A percentile compares a stretch with the other conserved stretches of the same genome.
These are phyloP conservation scores for Letharia lupina DNA, from an alignment of 495 filamentous ascomycete species.

Conservation along the genomic window DNA sequence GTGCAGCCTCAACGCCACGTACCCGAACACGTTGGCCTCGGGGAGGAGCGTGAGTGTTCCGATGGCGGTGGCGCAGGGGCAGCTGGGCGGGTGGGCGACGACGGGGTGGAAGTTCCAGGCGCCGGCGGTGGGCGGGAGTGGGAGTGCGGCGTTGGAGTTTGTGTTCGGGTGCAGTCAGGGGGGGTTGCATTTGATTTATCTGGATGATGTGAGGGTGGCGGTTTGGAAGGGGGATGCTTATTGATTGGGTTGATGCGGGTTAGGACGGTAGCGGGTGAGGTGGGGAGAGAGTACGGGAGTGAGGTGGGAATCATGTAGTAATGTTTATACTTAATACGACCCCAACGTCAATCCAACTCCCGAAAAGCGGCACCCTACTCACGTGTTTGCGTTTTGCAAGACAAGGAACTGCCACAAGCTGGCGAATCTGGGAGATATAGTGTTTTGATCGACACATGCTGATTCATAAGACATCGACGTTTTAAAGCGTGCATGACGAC, in stretches of 20 bases:
- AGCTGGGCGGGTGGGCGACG: neutral
- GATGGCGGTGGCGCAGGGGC: neutral
- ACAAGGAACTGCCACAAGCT: no score
- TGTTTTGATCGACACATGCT: no score
- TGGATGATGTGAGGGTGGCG: conserved; percentile 1
- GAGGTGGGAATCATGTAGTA: no score
- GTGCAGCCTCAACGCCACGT: neutral
- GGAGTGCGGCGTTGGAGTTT: neutral
- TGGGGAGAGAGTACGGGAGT: neutral
- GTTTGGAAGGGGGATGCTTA: neutral
- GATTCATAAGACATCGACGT: no score
- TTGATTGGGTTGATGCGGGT: neutral
- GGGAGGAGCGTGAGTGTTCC: neutral
- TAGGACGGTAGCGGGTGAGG: neutral
- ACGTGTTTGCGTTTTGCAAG: no score
- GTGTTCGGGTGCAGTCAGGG: neutral
- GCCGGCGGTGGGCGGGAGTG: neutral
- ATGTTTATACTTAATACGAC: no score
- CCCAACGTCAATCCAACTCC: no score
- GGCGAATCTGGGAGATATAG: no score
- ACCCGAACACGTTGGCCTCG: neutral
- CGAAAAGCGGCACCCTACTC: no score
- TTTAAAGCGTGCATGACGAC: no score
- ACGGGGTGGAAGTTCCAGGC: conserved; percentile 1
- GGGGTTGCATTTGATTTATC: neutral